phyloP scores from a whole-genome alignment of 495 filamentous ascomycete genomes.

The Penicillium daleae region DNA sequence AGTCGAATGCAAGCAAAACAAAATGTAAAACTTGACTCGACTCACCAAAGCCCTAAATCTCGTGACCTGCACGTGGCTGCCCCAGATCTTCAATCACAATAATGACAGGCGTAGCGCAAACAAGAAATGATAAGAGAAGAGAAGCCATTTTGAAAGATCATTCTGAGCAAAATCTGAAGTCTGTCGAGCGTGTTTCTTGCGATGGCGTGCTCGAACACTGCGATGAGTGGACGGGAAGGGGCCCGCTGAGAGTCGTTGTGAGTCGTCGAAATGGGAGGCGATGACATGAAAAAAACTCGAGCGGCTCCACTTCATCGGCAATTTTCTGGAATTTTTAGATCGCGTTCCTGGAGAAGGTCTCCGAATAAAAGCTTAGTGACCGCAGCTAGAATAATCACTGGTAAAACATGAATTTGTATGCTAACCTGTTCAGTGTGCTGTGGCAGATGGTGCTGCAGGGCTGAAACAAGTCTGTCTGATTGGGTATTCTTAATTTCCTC shows the following conservation, averaged over 20 bases:
- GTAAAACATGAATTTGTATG: too few relatives aligned
- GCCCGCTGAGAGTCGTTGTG: background rate
- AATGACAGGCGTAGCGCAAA: background rate
- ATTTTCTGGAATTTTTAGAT: background rate
- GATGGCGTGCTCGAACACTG: constrained; percentile 30
- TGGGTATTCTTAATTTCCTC: background rate
- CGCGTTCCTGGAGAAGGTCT: background rate
- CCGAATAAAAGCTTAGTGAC: background rate
- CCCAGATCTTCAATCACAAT: constrained; percentile 6
- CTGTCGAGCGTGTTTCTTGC: background rate
- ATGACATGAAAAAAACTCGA: constrained; percentile 21
- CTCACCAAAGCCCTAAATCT: constrained; percentile 19
- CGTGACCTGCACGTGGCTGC: constrained; percentile 26
- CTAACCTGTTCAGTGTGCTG: too few relatives aligned
- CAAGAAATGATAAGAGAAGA: constrained; percentile 3
- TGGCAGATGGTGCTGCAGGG: background rate
- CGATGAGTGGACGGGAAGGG: constrained; percentile 20
- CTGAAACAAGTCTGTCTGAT: background rate
- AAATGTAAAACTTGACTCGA: background rate
- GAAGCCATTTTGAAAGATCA: background rate
- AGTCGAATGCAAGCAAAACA: background rate
- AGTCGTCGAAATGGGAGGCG: constrained; percentile 3
- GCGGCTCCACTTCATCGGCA: constrained; percentile 13
- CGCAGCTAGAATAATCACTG: too few relatives aligned
- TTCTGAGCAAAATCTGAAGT: background rate